A percentile compares a stretch with the other conserved stretches of the same genome.
These are phyloP conservation scores for Magnaporthiopsis incrustans DNA, from an alignment of 2,329 filamentous ascomycete species.

Conservation along the genomic window DNA sequence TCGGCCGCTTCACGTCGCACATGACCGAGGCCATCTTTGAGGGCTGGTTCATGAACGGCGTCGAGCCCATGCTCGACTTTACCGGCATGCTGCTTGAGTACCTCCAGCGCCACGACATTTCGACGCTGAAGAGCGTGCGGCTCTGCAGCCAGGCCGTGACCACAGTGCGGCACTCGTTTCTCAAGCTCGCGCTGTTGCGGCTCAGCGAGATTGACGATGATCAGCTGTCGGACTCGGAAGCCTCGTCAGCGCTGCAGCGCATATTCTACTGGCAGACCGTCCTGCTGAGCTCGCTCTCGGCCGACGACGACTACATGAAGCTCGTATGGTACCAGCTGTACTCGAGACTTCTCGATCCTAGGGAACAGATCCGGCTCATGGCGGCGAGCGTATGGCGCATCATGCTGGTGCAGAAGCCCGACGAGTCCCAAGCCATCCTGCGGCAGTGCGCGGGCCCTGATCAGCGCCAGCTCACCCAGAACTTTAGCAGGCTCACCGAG, in stretches of 20 bases:
- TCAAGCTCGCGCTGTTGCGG: slow-evolving; percentile 70
- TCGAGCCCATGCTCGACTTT: slow-evolving; percentile 77
- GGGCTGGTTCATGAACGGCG: slow-evolving; percentile 91
- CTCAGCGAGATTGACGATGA: slow-evolving; percentile 75
- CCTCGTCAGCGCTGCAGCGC: slow-evolving; percentile 68
- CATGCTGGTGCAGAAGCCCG: slow-evolving; percentile 84
- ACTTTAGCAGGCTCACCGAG: slow-evolving; percentile 77
- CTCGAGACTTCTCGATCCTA: slow-evolving; percentile 69
- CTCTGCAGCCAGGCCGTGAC: slow-evolving; percentile 79
- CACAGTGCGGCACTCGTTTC: slow-evolving; percentile 67
- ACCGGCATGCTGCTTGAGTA: slow-evolving; percentile 80
- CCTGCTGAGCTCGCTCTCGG: slow-evolving; percentile 67
- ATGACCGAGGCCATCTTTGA: slow-evolving; percentile 88
- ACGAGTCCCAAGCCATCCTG: slow-evolving; percentile 68
- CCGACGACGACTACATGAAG: slow-evolving; percentile 73
- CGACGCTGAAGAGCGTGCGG: slow-evolving; percentile 76
- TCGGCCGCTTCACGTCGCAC: slow-evolving; percentile 72
- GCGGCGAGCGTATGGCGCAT: slow-evolving; percentile 86
- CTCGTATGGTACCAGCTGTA: slow-evolving; percentile 92
- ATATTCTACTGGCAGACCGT: slow-evolving; percentile 95
- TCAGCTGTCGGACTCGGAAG: slow-evolving; percentile 50
- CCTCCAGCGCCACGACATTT: slow-evolving; percentile 75
- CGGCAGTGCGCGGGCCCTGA: slow-evolving; percentile 62
- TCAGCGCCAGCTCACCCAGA: slow-evolving; percentile 62
- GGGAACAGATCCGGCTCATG: slow-evolving; percentile 59